A percentile compares a stretch with the other conserved stretches of the same genome.
These are phyloP conservation scores for Rubia balearica DNA, from an alignment of 305 asterid species.

Conservation along the genomic window DNA sequence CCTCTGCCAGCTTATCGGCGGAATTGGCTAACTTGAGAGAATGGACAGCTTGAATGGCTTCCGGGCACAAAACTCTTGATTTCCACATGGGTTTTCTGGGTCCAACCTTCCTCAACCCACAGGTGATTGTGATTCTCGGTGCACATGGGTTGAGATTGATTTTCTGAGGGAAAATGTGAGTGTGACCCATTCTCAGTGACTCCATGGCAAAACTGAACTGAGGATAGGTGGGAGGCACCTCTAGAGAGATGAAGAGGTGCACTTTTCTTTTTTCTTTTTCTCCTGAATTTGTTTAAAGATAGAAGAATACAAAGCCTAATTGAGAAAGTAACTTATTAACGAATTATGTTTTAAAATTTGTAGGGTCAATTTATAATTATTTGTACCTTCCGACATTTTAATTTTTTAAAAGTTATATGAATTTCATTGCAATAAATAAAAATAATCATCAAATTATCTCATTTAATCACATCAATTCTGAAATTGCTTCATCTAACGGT, in stretches of 20 bases:
- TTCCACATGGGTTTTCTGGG: constrained; percentile 64
- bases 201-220: constrained; percentile 18
- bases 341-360: too few species aligned
- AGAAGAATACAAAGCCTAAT: too few species aligned
- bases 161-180: constrained; percentile 19
- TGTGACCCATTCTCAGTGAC: constrained; percentile 23
- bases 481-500: too few species aligned
- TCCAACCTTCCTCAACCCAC: constrained; percentile 58
- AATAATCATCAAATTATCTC: too few species aligned
- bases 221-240: not conserved
- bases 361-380: too few species aligned
- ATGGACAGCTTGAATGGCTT: constrained; percentile 73
- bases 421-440: too few species aligned
- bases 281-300: too few species aligned
- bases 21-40: constrained; percentile 56
- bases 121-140: constrained; percentile 21
- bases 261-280: too few species aligned
- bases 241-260: not conserved
- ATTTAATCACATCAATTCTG: too few species aligned
- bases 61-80: constrained; percentile 56
- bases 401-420: too few species aligned
- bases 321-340: too few species aligned
- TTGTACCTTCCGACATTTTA: too few species aligned
- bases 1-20: constrained; percentile 34
- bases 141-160: constrained; percentile 12